Base-by-base conservation (phyloP, 2,329 filamentous ascomycete species). In the Plectosphaerella plurivora region DNA sequence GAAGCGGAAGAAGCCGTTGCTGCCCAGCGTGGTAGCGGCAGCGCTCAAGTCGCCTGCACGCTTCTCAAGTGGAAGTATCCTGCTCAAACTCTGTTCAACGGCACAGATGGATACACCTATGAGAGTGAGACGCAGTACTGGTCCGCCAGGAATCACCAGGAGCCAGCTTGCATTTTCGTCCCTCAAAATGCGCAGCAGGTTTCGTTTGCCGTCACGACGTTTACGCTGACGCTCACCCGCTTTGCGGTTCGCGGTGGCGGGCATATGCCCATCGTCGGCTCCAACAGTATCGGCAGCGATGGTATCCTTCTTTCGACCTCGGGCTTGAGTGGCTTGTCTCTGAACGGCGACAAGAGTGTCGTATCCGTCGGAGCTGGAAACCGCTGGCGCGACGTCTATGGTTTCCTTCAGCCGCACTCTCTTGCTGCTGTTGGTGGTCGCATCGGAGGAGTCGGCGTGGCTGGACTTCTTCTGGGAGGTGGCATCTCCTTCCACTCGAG, bases 271-370 rank as follows among this genome's bases (percentile, higher is more conserved):
- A 60, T 63, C 3, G 55, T 60, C 2, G 60, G 63, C 45, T 61
- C 54, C 44, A 61, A 59, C 28, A 63, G 59, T 50, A 61, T 61
- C 35, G 55, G 60, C 36, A 58, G 59, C 14, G 51, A 54, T 14
- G 61, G 65, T 15, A 56, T 67, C 44, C 56, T 65, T 1, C 65
- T 77, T 46, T 71, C 70, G 50, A 62, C 77, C 33, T 62, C 63
- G 18, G 49, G 59, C 18, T 39, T 69, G 16, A 63, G 65, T 36
- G 53, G 61, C 15, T 59, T 68, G 15, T 49, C 53, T 20, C 47
- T 67, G 3, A 64, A 63, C 11, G 51, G 52, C 1, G 66, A 68
- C 36, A 57, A 55, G 47, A 57, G 53, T 15, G 28, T 33, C 11
- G 28, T 33, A 10, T 33, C 28, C 28, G 58, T 70, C 6, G 68